Conservation (phyloP, 768 basidiomycete genomes). For the Amanita exitialis region DNA sequence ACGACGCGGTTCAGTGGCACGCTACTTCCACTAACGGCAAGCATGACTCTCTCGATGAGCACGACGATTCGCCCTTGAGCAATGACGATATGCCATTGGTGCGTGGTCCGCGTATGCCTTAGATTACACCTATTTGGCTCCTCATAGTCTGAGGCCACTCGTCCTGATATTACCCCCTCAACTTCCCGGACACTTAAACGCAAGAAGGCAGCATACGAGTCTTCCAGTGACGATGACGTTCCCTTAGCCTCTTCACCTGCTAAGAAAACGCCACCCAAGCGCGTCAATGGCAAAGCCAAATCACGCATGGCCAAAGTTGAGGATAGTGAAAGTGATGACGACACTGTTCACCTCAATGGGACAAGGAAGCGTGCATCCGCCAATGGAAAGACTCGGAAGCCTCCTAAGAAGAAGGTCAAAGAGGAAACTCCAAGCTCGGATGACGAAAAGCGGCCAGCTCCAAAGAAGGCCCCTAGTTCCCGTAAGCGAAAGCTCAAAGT, state of each 20-base stretch:
- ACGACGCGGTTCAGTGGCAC: conserved; percentile 26
- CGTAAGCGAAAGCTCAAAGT: conserved; percentile 38
- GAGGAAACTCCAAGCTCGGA: conserved; percentile 28
- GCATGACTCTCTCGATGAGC: conserved; percentile 28
- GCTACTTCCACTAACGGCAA: conserved; percentile 33
- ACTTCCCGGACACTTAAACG: conserved; percentile 40
- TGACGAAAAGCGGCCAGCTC: conserved; percentile 24
- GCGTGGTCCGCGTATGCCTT: conserved; percentile 16
- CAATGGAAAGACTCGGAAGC: conserved; percentile 39
- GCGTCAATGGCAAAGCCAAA: conserved; percentile 30
- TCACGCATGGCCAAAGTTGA: conserved; percentile 24
- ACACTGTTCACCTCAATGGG: conserved; percentile 22
- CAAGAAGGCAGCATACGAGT: conserved; percentile 45
- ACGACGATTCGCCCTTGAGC: conserved; percentile 41
- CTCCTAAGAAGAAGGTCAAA: conserved; percentile 58
- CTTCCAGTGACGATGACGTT: conserved; percentile 64
- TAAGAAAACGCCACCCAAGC: conserved; percentile 26
- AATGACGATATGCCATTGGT: conserved; percentile 70
- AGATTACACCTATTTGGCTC: conserved; percentile 14
- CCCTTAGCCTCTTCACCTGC: conserved; percentile 67
- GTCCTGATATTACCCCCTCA: conserved; percentile 29
- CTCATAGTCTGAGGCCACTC: conserved; percentile 45
- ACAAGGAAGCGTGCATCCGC: conserved; percentile 31
- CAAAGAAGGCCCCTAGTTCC: conserved; percentile 23
- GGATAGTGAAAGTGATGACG: conserved; percentile 28